phyloP scores from a whole-genome alignment of 2,329 filamentous ascomycete species.

The Cladosporium halotolerans region DNA sequence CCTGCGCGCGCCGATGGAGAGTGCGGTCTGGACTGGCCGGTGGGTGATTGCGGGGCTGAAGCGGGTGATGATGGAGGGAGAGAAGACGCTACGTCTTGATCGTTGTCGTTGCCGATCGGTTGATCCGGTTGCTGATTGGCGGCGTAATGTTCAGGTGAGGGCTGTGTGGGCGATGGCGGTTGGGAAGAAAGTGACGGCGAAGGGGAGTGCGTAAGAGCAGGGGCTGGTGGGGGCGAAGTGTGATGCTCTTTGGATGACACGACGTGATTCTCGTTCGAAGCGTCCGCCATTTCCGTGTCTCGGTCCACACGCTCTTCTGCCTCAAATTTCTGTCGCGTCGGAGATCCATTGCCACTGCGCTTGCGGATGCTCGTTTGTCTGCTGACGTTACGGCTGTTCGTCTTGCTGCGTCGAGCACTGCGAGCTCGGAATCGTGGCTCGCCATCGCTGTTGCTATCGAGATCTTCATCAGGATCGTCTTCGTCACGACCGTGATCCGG shows the following conservation, averaged over 20 bases:
- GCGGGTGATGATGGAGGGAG: constrained; percentile 3
- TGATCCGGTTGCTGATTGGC: background rate
- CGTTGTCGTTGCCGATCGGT: constrained; percentile 9
- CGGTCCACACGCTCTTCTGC: background rate
- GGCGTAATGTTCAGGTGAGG: background rate
- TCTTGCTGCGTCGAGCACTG: constrained; percentile 7
- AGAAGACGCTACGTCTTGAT: constrained; percentile 7
- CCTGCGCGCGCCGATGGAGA: background rate
- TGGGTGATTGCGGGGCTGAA: constrained; percentile 1
- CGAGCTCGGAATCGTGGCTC: constrained; percentile 5
- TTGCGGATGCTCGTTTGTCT: constrained; percentile 12
- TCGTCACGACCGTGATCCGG: constrained; percentile 31
- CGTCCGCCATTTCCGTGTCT: constrained; percentile 7
- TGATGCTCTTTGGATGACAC: constrained; percentile 4
- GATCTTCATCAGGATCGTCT: constrained; percentile 29
- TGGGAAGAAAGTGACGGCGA: constrained; percentile 1
- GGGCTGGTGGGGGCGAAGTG: background rate
- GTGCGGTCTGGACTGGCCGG: background rate
- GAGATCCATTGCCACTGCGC: constrained; percentile 2
- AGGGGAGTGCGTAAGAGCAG: constrained; percentile 3
- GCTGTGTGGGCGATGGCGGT: background rate
- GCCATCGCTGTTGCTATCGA: constrained; percentile 7
- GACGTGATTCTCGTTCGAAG: constrained; percentile 1
- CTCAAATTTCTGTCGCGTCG: background rate
- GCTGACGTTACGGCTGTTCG: constrained; percentile 5